phyloP scores from a whole-genome alignment of 2,329 filamentous ascomycete genomes.

The Aspergillus japonicus region DNA sequence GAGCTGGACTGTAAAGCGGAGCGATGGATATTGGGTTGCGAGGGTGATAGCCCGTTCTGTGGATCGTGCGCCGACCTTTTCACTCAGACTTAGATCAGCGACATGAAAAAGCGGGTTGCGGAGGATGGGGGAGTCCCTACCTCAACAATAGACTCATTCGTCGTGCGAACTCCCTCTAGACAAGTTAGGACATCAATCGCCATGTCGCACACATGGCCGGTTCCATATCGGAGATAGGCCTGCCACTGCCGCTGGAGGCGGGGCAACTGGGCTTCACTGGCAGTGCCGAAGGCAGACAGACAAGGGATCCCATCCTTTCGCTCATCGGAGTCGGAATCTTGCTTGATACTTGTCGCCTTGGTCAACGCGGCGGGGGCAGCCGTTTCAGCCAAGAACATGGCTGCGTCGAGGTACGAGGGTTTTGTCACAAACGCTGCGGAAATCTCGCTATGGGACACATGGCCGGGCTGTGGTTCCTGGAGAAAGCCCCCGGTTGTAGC shows the following conservation, averaged over 20 bases:
- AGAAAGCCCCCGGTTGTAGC: slow-evolving; percentile 39
- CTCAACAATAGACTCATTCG: slow-evolving; percentile 9
- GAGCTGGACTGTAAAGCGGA: slow-evolving; percentile 9
- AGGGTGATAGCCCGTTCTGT: slow-evolving; percentile 6
- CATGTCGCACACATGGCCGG: slow-evolving; percentile 2
- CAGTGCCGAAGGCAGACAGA: slow-evolving; percentile 8
- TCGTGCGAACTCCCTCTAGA: slow-evolving; percentile 4
- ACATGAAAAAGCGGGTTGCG: too few species aligned
- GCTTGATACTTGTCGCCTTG: slow-evolving; percentile 33
- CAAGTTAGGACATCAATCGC: slow-evolving; percentile 9
- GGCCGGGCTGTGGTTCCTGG: slow-evolving; percentile 29
- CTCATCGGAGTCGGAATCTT: neutral
- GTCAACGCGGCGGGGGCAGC: slow-evolving; percentile 38
- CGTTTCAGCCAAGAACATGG: slow-evolving; percentile 40
- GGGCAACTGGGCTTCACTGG: slow-evolving; percentile 6
- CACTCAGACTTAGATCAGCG: too few species aligned
- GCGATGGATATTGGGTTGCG: slow-evolving; percentile 8
- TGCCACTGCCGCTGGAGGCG: slow-evolving; percentile 12
- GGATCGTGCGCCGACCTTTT: slow-evolving; percentile 8
- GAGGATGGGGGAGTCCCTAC: neutral
- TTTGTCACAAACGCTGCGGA: slow-evolving; percentile 41
- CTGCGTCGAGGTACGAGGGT: slow-evolving; percentile 37
- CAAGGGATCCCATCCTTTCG: slow-evolving; percentile 5
- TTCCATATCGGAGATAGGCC: slow-evolving; percentile 10
- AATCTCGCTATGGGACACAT: slow-evolving; percentile 41